phyloP scores from a whole-genome alignment of 176 grass and related monocot genomes.

The bread wheat (Triticum aestivum) region IWGSC_CS_RefSeq_v2.1 NC_057804.1:479273471-479273970 shows the following conservation, averaged over 20 bases:
- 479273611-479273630: slow-evolving; percentile 59
- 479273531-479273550: slow-evolving; percentile 17
- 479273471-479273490: slow-evolving; percentile 53
- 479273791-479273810: slow-evolving; percentile 50
- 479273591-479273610: slow-evolving; percentile 2
- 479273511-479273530: slow-evolving; percentile 40
- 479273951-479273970: slow-evolving; percentile 26
- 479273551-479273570: slow-evolving; percentile 49
- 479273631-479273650: background rate
- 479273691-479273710: slow-evolving; percentile 84
- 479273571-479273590: slow-evolving; percentile 6
- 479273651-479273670: slow-evolving; percentile 46
- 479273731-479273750: slow-evolving; percentile 52
- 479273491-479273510: slow-evolving; percentile 56
- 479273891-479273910: background rate
- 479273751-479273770: slow-evolving; percentile 57
- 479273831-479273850: slow-evolving; percentile 49
- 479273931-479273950: background rate
- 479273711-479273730: slow-evolving; percentile 63
- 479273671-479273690: slow-evolving; percentile 82
- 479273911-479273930: background rate
- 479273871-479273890: slow-evolving; percentile 33
- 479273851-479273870: slow-evolving; percentile 67
- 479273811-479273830: slow-evolving; percentile 69
- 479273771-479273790: slow-evolving; percentile 39